Percentiles rank a stretch among this genome's conserved stretches.
phyloP scores from a whole-genome alignment of 1,284 basidiomycete genomes.

The Ustilago trichophora region DNA sequence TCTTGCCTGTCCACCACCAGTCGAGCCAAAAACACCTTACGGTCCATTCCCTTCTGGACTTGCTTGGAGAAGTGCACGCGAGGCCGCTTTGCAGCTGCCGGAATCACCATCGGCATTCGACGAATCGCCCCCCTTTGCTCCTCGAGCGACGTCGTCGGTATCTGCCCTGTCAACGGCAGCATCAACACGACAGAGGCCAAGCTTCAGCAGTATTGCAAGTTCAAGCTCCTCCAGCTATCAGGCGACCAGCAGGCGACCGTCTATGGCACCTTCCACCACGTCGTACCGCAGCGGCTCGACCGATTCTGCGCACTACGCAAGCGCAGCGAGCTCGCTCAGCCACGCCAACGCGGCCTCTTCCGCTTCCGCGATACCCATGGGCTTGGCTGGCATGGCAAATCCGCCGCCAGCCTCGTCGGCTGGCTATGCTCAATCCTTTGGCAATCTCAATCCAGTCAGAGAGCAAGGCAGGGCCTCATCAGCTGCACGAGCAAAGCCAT shows the following conservation, averaged over 20 bases:
- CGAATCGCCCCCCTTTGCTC: conserved; percentile 5
- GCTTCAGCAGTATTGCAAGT: conserved; percentile 18
- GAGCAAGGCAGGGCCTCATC: conserved; percentile 5
- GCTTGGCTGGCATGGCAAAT: conserved; percentile 20
- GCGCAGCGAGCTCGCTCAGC: conserved; percentile 6
- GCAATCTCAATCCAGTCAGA: conserved; percentile 14
- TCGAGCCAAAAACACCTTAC: conserved; percentile 21
- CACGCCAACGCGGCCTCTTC: conserved; percentile 2
- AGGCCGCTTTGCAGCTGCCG: not conserved
- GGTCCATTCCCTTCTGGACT: conserved; percentile 21
- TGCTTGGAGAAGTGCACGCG: conserved; percentile 9
- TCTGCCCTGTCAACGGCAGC: not conserved
- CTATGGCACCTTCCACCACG: conserved; percentile 9
- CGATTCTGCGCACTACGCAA: conserved; percentile 8
- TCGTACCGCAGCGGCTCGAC: conserved; percentile 21
- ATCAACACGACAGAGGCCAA: conserved; percentile 9
- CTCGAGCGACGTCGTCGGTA: not conserved
- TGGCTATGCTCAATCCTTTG: not conserved
- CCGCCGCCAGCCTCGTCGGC: conserved; percentile 22
- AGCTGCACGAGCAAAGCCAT: not conserved
- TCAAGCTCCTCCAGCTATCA: conserved; percentile 13
- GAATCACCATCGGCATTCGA: not conserved
- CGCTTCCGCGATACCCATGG: conserved; percentile 2
- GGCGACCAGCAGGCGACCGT: conserved; percentile 6
- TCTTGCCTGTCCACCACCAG: conserved; percentile 29